phyloP scores from a whole-genome alignment of 202 grass and related monocot genomes.

The Saccharum hybrid region DNA sequence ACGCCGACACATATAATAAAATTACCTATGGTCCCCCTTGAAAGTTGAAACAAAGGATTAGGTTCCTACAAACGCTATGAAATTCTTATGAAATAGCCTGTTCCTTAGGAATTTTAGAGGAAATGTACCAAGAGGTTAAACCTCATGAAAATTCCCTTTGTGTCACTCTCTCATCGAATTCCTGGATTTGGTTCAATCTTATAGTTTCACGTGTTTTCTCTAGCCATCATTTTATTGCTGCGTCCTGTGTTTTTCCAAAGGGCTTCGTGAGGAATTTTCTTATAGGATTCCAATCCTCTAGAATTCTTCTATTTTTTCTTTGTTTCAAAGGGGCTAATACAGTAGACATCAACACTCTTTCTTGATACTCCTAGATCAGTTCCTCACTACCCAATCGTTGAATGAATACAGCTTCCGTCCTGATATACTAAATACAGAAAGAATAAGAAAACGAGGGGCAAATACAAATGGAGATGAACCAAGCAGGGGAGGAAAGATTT shows the following conservation, averaged over 20 bases:
- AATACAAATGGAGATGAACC: slow-evolving; percentile 38
- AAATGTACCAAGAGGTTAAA: neutral
- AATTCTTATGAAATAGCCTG: neutral
- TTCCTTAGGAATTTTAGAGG: neutral
- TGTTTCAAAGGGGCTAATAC: neutral
- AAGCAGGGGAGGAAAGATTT: slow-evolving; percentile 9
- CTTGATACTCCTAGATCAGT: neutral
- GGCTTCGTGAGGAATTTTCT: neutral
- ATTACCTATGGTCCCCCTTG: neutral
- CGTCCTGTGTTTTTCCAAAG: neutral
- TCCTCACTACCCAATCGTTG: slow-evolving; percentile 35
- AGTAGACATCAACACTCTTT: neutral
- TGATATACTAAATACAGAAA: slow-evolving; percentile 40
- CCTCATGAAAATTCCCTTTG: neutral
- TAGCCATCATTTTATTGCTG: neutral
- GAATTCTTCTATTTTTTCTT: neutral
- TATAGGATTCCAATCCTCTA: neutral
- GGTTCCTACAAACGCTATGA: neutral
- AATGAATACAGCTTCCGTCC: slow-evolving; percentile 35
- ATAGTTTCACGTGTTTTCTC: neutral
- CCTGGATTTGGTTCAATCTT: neutral
- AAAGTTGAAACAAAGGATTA: neutral
- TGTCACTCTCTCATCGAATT: neutral
- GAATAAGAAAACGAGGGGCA: slow-evolving; percentile 12
- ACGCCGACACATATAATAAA: neutral